Percentiles rank a stretch among this genome's conserved stretches.
These are phyloP conservation scores for Pyrenula aspistea DNA, from an alignment of 495 filamentous ascomycete species.

Conservation along the genomic window DNA sequence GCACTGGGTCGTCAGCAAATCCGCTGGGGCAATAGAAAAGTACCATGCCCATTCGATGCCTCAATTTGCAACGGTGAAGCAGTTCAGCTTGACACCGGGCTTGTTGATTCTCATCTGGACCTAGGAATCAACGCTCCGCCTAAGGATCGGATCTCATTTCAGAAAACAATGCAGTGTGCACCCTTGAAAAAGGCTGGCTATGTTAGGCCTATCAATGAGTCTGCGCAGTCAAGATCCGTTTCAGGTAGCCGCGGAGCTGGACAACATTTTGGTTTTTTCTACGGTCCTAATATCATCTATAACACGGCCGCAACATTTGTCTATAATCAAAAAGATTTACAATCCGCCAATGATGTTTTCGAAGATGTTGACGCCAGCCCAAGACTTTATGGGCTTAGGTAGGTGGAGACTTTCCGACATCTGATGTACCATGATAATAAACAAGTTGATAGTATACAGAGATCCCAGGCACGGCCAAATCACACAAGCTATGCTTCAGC, in stretches of 20 bases:
- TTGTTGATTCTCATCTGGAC: conserved; percentile 5
- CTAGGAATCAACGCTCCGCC: conserved; percentile 9
- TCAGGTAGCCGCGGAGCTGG: neutral
- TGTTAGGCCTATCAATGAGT: neutral
- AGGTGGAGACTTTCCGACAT: neutral
- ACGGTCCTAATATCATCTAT: neutral
- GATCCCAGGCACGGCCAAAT: neutral
- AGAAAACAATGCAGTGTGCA: neutral
- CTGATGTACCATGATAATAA: neutral
- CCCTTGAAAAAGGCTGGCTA: neutral
- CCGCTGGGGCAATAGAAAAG: neutral
- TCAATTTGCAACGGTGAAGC: neutral
- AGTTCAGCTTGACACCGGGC: conserved; percentile 6
- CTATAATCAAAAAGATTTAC: neutral
- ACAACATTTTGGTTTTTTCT: neutral
- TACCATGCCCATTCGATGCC: neutral
- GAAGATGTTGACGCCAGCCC: neutral
- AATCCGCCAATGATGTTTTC: neutral
- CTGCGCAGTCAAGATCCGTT: neutral
- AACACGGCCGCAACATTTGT: neutral
- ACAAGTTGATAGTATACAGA: neutral
- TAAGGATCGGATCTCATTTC: conserved; percentile 5
- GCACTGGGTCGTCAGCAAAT: neutral
- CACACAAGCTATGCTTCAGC: neutral
- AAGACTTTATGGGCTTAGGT: neutral